Percentiles rank a stretch among this genome's conserved stretches.
Conservation (phyloP, 441 rosid genomes). For the Arabidopsis hybrid region DNA sequence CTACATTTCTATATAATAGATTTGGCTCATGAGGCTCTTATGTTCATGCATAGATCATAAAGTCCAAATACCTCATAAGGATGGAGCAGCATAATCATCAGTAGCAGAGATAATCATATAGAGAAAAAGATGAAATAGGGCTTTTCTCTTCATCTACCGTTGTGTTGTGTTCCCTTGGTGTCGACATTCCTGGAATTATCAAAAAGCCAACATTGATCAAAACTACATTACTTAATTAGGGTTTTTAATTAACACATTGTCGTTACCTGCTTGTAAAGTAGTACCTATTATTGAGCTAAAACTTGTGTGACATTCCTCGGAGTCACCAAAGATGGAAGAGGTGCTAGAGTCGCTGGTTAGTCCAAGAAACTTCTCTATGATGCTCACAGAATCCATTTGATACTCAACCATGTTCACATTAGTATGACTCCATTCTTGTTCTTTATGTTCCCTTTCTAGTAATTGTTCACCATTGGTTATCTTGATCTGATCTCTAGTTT, state of each 20-base stretch:
- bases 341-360: conserved; percentile 39
- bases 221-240: conserved; percentile 14
- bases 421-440: conserved; percentile 32
- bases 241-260: conserved; percentile 19
- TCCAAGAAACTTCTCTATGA: conserved; percentile 65
- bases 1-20: conserved; percentile 11
- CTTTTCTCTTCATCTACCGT: conserved; percentile 36
- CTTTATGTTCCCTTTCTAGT: conserved; percentile 35
- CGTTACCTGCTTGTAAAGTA: conserved; percentile 28
- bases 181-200: conserved; percentile 30
- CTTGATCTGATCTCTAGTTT: conserved; percentile 26
- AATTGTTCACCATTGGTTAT: conserved; percentile 25
- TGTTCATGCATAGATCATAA: conserved; percentile 24
- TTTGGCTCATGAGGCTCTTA: conserved; percentile 14
- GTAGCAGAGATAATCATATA: conserved; percentile 38
- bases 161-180: conserved; percentile 35
- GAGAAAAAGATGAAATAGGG: conserved; percentile 39
- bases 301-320: conserved; percentile 40
- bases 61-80: conserved; percentile 28
- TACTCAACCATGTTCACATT: conserved; percentile 38
- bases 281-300: conserved; percentile 33
- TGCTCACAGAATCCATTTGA: conserved; percentile 53
- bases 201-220: conserved; percentile 12
- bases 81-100: conserved; percentile 34
- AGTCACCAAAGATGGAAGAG: conserved; percentile 37